phyloP scores from a whole-genome alignment of 1,139 yeast genomes.

The Kurtzmaniella quercitrusa region DNA sequence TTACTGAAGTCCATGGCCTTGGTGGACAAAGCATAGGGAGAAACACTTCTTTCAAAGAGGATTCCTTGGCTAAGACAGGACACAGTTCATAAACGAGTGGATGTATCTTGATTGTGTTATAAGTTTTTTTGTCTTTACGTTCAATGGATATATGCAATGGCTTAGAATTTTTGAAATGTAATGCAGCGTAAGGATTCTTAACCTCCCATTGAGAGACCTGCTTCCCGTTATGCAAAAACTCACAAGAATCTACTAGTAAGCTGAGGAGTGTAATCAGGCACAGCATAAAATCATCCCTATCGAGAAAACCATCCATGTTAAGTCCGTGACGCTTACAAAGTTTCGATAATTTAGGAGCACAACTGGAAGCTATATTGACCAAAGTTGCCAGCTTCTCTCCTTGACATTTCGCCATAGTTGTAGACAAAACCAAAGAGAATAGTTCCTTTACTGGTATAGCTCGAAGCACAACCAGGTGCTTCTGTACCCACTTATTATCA shows the following conservation, averaged over 20 bases:
- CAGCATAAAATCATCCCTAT: background rate
- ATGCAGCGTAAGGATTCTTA: background rate
- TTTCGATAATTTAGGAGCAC: background rate
- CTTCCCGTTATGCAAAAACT: background rate
- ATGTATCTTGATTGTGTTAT: background rate
- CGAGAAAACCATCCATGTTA: background rate
- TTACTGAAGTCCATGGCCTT: constrained; percentile 31
- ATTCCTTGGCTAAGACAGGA: constrained; percentile 7
- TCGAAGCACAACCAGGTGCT: background rate
- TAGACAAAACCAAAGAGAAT: background rate
- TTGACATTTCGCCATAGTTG: background rate
- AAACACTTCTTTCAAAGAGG: constrained; percentile 15
- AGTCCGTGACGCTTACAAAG: background rate
- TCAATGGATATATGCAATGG: background rate
- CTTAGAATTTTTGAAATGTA: background rate
- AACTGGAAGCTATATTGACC: background rate
- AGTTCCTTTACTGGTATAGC: background rate
- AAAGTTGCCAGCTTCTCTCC: background rate
- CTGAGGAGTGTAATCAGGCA: background rate
- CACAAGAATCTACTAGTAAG: background rate
- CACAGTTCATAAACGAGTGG: background rate
- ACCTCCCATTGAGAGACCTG: background rate
- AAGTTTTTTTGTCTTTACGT: background rate
- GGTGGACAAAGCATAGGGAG: constrained; percentile 43
- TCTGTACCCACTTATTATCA: background rate